Evolutionary conservation across 2,329 filamentous ascomycete genomes (phyloP).

Genomic region (Biscogniauxia marginata): DNA sequence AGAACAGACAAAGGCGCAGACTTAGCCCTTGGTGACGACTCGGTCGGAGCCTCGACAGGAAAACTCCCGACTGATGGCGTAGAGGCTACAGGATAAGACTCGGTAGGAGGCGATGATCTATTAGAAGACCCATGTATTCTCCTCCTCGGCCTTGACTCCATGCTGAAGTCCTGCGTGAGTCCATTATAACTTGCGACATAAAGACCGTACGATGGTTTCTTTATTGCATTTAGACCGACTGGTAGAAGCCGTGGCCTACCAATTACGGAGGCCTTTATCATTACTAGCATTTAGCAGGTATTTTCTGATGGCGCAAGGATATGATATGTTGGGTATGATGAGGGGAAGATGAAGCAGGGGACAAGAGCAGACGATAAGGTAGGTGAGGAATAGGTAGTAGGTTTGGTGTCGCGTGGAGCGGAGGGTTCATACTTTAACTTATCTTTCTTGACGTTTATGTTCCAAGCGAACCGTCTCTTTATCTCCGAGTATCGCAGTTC

Average conservation of each 20-base stretch:
- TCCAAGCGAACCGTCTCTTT: conserved; percentile 12
- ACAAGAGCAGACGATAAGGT: not conserved
- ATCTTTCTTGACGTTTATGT: conserved; percentile 8
- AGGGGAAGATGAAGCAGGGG: not conserved
- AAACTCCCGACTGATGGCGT: conserved; percentile 15
- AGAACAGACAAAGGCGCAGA: conserved; percentile 59
- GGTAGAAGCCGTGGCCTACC: conserved; percentile 25
- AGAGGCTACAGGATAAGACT: conserved; percentile 15
- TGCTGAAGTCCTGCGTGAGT: conserved; percentile 11
- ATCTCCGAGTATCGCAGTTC: conserved; percentile 30
- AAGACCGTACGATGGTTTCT: conserved; percentile 18
- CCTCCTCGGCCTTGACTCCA: conserved; percentile 17
- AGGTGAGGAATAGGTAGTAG: not conserved
- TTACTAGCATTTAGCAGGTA: conserved; percentile 17
- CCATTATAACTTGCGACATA: conserved; percentile 18
- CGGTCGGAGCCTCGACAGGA: conserved; percentile 14
- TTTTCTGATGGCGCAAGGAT: not conserved
- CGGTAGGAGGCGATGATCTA: conserved; percentile 19
- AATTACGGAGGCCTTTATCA: conserved; percentile 22
- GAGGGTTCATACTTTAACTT: conserved; percentile 16
- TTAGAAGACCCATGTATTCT: conserved; percentile 28
- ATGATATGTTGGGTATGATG: not conserved
- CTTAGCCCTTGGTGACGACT: conserved; percentile 19
- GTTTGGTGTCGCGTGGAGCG: conserved; percentile 1
- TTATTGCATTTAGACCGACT: conserved; percentile 18